These are phyloP conservation scores for Danielozyma ontarioensis DNA, from an alignment of 805 yeast species.

Conservation along the genomic window DNA sequence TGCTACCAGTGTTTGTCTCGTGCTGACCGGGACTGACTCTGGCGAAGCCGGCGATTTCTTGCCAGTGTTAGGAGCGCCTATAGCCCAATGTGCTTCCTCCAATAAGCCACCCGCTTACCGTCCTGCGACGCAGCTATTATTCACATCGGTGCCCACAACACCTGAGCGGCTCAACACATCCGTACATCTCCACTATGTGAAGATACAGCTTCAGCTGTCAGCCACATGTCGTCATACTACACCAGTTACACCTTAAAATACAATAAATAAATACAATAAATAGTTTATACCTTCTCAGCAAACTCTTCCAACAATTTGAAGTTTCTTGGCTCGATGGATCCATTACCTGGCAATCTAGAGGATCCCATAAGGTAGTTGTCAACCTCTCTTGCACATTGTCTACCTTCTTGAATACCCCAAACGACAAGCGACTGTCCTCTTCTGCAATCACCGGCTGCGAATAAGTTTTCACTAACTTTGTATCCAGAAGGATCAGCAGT, in stretches of 20 bases:
- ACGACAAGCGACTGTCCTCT: constrained; percentile 97
- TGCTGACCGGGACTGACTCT: too few species aligned
- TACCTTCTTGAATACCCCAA: constrained; percentile 99
- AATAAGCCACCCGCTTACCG: too few species aligned
- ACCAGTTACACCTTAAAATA: background rate
- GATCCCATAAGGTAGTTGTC: constrained; percentile 74
- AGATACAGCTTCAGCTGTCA: too few species aligned
- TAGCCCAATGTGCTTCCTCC: too few species aligned
- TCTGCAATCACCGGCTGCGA: constrained; percentile 98
- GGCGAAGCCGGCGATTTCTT: too few species aligned
- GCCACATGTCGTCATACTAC: too few species aligned
- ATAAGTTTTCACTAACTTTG: constrained; percentile 63
- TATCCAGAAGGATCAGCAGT: constrained; percentile 60
- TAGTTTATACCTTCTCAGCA: constrained; percentile 52
- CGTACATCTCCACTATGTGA: too few species aligned
- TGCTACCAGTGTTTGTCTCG: too few species aligned
- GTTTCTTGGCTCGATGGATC: constrained; percentile 84
- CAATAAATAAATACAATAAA: background rate
- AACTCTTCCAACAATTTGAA: constrained; percentile 71
- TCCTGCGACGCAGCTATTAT: too few species aligned
- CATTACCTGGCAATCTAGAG: constrained; percentile 87
- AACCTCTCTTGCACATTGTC: constrained; percentile 96
- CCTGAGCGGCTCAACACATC: too few species aligned
- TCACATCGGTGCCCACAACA: too few species aligned
- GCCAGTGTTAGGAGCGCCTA: too few species aligned